Evolutionary conservation across 345 rosid species (phyloP).

Genomic region (Alliaria petiolata): DNA sequence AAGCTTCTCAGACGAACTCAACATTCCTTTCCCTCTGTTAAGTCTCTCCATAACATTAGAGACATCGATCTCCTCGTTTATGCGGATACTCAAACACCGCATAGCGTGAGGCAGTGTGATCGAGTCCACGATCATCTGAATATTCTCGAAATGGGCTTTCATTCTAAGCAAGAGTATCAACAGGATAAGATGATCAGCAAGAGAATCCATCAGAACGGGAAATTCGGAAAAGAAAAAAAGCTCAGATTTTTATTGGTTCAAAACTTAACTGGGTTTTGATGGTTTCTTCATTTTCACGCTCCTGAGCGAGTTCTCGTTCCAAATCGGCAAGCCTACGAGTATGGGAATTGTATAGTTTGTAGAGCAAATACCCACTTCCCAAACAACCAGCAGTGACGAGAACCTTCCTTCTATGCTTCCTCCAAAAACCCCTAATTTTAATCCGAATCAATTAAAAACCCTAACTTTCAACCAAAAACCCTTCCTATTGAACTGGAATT

Average conservation of each 20-base stretch:
- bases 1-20: constrained; percentile 72
- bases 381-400: constrained; percentile 61
- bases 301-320: constrained; percentile 54
- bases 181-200: neutral
- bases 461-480: neutral
- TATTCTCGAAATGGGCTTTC: constrained; percentile 81
- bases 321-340: constrained; percentile 58
- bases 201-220: neutral
- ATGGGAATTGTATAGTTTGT: constrained; percentile 67
- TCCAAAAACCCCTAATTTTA: constrained; percentile 69
- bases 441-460: constrained; percentile 12
- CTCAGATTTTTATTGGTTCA: neutral
- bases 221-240: neutral
- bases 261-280: constrained; percentile 84
- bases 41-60: constrained; percentile 67
- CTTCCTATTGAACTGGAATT: neutral
- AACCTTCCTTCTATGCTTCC: constrained; percentile 78
- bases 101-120: constrained; percentile 86
- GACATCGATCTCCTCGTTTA: constrained; percentile 71
- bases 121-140: constrained; percentile 83
- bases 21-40: constrained; percentile 64
- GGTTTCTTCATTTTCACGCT: constrained; percentile 64
- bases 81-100: constrained; percentile 45
- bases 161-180: constrained; percentile 44
- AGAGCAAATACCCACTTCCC: constrained; percentile 83